Evolutionary conservation across 768 basidiomycete species (phyloP), one percentile per base, ranked within the genome.

Genomic region (Phlebiopsis gigantea): DNA sequence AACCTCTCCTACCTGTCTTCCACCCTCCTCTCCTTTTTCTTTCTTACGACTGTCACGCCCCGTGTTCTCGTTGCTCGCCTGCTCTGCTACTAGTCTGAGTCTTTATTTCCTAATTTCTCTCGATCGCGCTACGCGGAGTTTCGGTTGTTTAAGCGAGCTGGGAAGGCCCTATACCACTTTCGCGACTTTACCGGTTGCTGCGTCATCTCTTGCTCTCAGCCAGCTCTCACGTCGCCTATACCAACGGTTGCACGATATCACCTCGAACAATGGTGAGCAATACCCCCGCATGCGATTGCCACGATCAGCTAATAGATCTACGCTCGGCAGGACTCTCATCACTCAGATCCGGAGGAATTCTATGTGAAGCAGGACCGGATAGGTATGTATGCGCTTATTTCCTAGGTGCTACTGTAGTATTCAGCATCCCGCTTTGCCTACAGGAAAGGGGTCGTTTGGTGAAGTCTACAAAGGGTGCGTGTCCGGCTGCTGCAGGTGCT

Each of bases 361-460:
- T 99, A 97, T 71, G 94, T 98, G 61, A 92, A 88, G 71, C 96
- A 99, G 76, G 90, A 97, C 72, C 84, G 94, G 70, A 98, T 99
- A 66, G 96, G 96, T 96, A 63, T 43, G 78, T 70, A 30, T 22
- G 17, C 17, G 17, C 22, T 31, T 19, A 8, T 22, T n/a, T n/a
- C 19, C 19, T 5, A 46, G 15, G 12, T 10, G 1, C 17, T 45
- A 2, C 47, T 25, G 9, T 28, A 31, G 17, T 46, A 25, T 19
- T 47, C 45, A 57, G 41, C 5, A 15, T 26, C 34, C 12, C 2
- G 29, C 48, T 17, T 15, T 31, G 42, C 47, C 30, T 58, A 55
- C 66, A 97, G 96, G 95, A 60, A 98, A 99, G 72, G 96, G 96
- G 29, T 98, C 95, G 5, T 98, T 99, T 66, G 97, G 96, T 66